These are phyloP conservation scores for Alternaria viburni DNA, from an alignment of 2,329 filamentous ascomycete species.

Conservation along the genomic window DNA sequence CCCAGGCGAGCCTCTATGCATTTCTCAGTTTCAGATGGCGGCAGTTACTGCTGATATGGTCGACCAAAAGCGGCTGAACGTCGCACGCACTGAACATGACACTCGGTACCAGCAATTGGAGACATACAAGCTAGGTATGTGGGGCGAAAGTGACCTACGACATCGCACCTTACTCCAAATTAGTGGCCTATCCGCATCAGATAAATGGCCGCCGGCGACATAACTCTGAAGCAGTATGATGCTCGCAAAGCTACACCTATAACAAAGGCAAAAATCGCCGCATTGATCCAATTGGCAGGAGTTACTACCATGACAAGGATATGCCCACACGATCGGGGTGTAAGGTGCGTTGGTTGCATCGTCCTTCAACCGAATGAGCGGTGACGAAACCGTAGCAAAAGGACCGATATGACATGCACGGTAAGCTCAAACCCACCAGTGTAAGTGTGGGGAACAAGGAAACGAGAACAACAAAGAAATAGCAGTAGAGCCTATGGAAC, in stretches of 20 bases:
- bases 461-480: constrained; percentile 21
- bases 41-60: constrained; percentile 5
- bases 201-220: constrained; percentile 4
- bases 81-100: background rate
- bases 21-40: constrained; percentile 10
- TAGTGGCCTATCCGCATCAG: background rate
- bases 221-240: constrained; percentile 1
- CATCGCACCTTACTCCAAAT: background rate
- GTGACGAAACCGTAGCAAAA: constrained; percentile 30
- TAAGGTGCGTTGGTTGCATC: constrained; percentile 17
- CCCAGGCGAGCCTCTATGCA: constrained; percentile 8
- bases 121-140: background rate
- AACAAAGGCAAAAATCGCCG: constrained; percentile 6
- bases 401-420: constrained; percentile 30
- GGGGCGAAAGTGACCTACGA: background rate
- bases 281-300: constrained; percentile 10
- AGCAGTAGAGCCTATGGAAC: background rate
- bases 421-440: constrained; percentile 16
- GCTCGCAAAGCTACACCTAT: constrained; percentile 2
- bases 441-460: constrained; percentile 17
- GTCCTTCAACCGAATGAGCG: constrained; percentile 25
- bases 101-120: background rate
- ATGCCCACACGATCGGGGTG: constrained; percentile 10
- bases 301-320: background rate
- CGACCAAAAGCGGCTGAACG: constrained; percentile 1